Evolutionary conservation across 75 land plant species (phyloP), one percentile per base, ranked within the genome.

Genomic region (Cupressus sempervirens): DNA sequence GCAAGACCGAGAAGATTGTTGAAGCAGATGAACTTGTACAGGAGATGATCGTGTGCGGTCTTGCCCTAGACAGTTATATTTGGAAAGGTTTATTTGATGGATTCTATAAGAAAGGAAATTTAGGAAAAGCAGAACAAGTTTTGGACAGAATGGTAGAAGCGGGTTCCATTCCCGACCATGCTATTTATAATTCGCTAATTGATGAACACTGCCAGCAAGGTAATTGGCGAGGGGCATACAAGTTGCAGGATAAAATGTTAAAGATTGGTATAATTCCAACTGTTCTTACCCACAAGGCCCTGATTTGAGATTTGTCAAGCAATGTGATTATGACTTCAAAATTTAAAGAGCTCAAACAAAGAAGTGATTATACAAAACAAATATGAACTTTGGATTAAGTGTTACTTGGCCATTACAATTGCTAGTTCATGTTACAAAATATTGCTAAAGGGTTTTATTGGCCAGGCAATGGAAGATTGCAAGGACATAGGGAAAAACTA

Each of bases 191-290:
- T 86, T 35, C 46, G 0, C 41, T 94, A 23, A 80, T 90, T 38
- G 76, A 53, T 29, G 23, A 46, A 0, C 75, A 81, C n/a, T 86
- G 87, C 74, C 88, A 92, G 72, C 87, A 91, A 45, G 91, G 88
- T 50, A 84, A 88, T 65, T 34, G 87, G 41, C 26, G 20, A 9
- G 85, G 87, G 74, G 81, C 89, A 38, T 82, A 92, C 83, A 90
- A 93, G 79, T 75, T 93, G 70, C 92, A 91, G 58, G 88, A 92
- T 41, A 88, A 82, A 36, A 83, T 93, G 91, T 8, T 86, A 83
- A 92, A 89, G 87, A 45, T 88, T 43, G 95, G 95, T 2, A 86
- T 85, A 88, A 74, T 85, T 34, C 92, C 95, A 68, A 91, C 86
- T 83, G 56, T 85, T 53, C 72, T 88, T 1, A 87, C 92, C 35